Evolutionary conservation across 2,329 filamentous ascomycete genomes (phyloP).

Genomic region (Trichoderma afroharzianum): DNA sequence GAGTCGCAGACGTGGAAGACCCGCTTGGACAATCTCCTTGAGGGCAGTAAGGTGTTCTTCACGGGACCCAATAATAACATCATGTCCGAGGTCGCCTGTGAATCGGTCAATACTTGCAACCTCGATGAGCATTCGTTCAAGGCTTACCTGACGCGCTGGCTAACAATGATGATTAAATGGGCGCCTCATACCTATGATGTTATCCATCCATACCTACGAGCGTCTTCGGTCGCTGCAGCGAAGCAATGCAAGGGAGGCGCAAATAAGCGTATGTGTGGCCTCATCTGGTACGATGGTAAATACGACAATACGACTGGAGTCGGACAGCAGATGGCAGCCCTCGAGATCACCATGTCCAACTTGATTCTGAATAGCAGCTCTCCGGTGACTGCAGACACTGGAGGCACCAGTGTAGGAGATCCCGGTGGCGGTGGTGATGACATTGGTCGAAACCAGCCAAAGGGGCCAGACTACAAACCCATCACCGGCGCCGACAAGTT

Average conservation of each 20-base stretch:
- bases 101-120: constrained; percentile 58
- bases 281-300: constrained; percentile 53
- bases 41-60: constrained; percentile 54
- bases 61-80: constrained; percentile 47
- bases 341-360: constrained; percentile 62
- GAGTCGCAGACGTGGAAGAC: constrained; percentile 52
- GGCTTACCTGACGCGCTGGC: constrained; percentile 59
- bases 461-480: constrained; percentile 24
- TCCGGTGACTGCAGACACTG: constrained; percentile 48
- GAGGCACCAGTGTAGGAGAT: constrained; percentile 54
- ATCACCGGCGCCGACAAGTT: constrained; percentile 59
- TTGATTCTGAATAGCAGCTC: constrained; percentile 45
- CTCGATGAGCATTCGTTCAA: constrained; percentile 62
- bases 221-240: constrained; percentile 56
- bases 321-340: constrained; percentile 67
- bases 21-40: constrained; percentile 54
- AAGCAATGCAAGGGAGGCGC: constrained; percentile 55
- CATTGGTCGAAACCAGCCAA: constrained; percentile 36
- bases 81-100: constrained; percentile 65
- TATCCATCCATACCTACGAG: constrained; percentile 51
- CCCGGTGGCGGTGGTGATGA: constrained; percentile 46
- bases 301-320: constrained; percentile 61
- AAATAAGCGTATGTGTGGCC: constrained; percentile 56
- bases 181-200: constrained; percentile 54
- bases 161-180: constrained; percentile 60